These are phyloP conservation scores for Alternaria angustiovoidea DNA, from an alignment of 2,329 filamentous ascomycete genomes.

Conservation along the genomic window DNA sequence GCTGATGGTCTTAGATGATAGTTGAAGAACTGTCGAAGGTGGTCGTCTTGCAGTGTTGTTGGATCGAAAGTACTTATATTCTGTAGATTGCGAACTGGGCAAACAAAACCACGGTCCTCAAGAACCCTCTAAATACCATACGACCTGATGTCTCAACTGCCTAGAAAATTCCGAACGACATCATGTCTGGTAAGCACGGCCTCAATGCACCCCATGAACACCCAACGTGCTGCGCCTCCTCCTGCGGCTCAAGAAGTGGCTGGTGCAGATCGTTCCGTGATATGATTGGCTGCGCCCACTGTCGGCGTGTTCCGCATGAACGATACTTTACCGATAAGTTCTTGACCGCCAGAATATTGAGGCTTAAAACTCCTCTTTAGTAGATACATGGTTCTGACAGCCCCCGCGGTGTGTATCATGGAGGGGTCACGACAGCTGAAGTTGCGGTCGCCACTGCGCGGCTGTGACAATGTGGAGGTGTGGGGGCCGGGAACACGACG, in stretches of 20 bases:
- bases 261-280: slow-evolving; percentile 10
- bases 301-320: slow-evolving; percentile 15
- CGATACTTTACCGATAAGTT: slow-evolving; percentile 17
- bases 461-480: slow-evolving; percentile 21
- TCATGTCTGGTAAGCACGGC: slow-evolving; percentile 12
- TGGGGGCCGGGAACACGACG: slow-evolving; percentile 21
- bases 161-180: slow-evolving; percentile 11
- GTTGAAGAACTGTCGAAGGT: not conserved
- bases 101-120: slow-evolving; percentile 4
- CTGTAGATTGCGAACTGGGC: not conserved
- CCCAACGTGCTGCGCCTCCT: slow-evolving; percentile 14
- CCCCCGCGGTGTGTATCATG: slow-evolving; percentile 11
- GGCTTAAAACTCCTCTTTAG: slow-evolving; percentile 10
- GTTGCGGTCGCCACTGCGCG: slow-evolving; percentile 22
- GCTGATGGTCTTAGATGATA: not conserved
- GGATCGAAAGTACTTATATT: slow-evolving; percentile 14
- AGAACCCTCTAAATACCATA: slow-evolving; percentile 19
- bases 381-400: slow-evolving; percentile 14
- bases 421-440: slow-evolving; percentile 27
- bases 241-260: slow-evolving; percentile 21
- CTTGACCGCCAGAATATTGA: slow-evolving; percentile 17
- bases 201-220: slow-evolving; percentile 12
- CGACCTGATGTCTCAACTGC: slow-evolving; percentile 25
- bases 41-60: not conserved
- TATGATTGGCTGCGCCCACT: slow-evolving; percentile 21